A percentile compares a stretch with the other conserved stretches of the same genome.
phyloP scores from a whole-genome alignment of 352 stramenopile species.

The Phytophthora boehmeriae region DNA sequence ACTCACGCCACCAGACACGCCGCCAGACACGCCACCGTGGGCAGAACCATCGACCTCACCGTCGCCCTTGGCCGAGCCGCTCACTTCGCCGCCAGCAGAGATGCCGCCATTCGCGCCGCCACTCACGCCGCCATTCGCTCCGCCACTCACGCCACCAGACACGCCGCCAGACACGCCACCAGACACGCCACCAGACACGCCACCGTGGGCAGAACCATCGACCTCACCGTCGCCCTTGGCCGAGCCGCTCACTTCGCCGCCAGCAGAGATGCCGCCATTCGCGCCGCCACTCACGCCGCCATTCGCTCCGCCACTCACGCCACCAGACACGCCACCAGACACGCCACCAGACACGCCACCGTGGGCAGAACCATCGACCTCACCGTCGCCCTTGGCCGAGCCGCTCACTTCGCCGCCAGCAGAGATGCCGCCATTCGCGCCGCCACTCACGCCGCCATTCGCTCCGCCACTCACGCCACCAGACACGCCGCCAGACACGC shows the following conservation, averaged over 20 bases:
- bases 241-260: neutral
- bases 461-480: neutral
- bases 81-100: too few species aligned
- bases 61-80: too few species aligned
- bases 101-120: too few species aligned
- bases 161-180: neutral
- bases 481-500: neutral
- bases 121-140: neutral
- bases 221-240: neutral
- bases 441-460: neutral
- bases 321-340: too few species aligned
- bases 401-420: too few species aligned
- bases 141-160: neutral
- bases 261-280: neutral
- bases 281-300: neutral
- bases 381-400: too few species aligned
- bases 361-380: too few species aligned
- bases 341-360: too few species aligned
- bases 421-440: neutral
- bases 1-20: neutral
- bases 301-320: too few species aligned
- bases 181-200: neutral
- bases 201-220: neutral
- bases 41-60: neutral
- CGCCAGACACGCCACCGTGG: neutral